Evolutionary conservation across 2,329 filamentous ascomycete genomes (phyloP).

Genomic region (Neofusicoccum sp.): DNA sequence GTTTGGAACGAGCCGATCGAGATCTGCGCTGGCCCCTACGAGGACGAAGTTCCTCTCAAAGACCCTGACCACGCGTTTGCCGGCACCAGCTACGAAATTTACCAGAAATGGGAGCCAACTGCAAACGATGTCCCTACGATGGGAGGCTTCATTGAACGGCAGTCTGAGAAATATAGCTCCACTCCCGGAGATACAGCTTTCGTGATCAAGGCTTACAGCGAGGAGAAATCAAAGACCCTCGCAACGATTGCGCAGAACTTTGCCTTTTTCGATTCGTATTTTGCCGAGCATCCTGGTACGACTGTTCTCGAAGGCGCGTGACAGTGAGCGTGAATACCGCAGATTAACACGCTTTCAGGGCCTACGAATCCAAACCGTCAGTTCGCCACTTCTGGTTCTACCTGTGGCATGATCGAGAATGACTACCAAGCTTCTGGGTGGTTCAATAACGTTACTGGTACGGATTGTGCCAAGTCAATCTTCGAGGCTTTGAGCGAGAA

Average conservation of each 20-base stretch:
- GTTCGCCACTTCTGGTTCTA: slow-evolving; percentile 42
- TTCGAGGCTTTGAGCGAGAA: slow-evolving; percentile 42
- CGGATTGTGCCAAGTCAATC: slow-evolving; percentile 36
- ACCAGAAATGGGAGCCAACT: slow-evolving; percentile 40
- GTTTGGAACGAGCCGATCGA: slow-evolving; percentile 39
- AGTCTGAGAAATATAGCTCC: slow-evolving; percentile 40
- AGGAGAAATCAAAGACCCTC: slow-evolving; percentile 38
- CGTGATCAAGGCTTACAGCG: slow-evolving; percentile 42
- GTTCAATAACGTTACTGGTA: slow-evolving; percentile 35
- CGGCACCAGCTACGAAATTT: slow-evolving; percentile 39
- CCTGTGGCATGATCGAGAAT: slow-evolving; percentile 37
- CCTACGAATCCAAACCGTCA: slow-evolving; percentile 46
- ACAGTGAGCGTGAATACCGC: too few relatives aligned
- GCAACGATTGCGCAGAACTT: slow-evolving; percentile 42
- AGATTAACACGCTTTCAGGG: too few relatives aligned
- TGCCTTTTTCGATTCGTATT: slow-evolving; percentile 43
- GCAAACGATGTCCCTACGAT: slow-evolving; percentile 41
- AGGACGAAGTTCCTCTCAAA: slow-evolving; percentile 38
- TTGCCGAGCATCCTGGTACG: slow-evolving; percentile 41
- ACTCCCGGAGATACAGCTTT: slow-evolving; percentile 40
- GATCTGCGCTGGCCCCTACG: slow-evolving; percentile 41
- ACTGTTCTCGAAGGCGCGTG: too few relatives aligned
- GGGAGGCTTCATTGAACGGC: slow-evolving; percentile 43
- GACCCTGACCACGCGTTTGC: slow-evolving; percentile 39
- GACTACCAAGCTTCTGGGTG: slow-evolving; percentile 33